These are phyloP conservation scores for Chaetoceros muelleri DNA, from an alignment of 108 stramenopile genomes.

Conservation along the genomic window DNA sequence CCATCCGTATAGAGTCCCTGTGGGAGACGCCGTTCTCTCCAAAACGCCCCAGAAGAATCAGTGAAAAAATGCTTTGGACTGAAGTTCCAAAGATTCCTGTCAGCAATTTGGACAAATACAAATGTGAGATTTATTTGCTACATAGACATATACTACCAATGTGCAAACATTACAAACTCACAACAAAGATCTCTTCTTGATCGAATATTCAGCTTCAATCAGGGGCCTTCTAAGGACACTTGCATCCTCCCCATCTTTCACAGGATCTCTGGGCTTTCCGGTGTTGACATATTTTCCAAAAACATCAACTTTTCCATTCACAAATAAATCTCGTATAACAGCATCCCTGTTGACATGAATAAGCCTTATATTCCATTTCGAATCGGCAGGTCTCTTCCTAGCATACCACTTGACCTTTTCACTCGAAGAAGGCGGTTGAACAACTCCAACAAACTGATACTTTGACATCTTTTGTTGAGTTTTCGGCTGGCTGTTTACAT, in stretches of 20 bases:
- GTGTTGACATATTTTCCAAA: constrained; percentile 70
- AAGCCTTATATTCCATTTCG: constrained; percentile 74
- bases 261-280: constrained; percentile 15
- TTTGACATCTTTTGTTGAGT: constrained; percentile 5
- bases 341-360: constrained; percentile 74
- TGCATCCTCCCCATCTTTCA: constrained; percentile 14
- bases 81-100: constrained; percentile 83
- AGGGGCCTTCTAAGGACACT: constrained; percentile 20
- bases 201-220: constrained; percentile 41
- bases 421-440: constrained; percentile 15
- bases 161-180: constrained; percentile 16
- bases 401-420: constrained; percentile 64
- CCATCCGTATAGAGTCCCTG: constrained; percentile 83
- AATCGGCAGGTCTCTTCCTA: constrained; percentile 47
- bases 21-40: constrained; percentile 76
- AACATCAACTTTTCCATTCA: constrained; percentile 63
- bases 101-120: neutral
- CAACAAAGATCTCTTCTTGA: constrained; percentile 62
- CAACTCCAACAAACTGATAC: constrained; percentile 81
- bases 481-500: constrained; percentile 5
- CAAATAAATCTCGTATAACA: constrained; percentile 75
- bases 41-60: constrained; percentile 69
- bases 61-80: constrained; percentile 68
- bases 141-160: too few relatives aligned
- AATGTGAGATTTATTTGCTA: too few relatives aligned